phyloP scores from a whole-genome alignment of 768 basidiomycete species.

The Infundibulicybe gibba region DNA sequence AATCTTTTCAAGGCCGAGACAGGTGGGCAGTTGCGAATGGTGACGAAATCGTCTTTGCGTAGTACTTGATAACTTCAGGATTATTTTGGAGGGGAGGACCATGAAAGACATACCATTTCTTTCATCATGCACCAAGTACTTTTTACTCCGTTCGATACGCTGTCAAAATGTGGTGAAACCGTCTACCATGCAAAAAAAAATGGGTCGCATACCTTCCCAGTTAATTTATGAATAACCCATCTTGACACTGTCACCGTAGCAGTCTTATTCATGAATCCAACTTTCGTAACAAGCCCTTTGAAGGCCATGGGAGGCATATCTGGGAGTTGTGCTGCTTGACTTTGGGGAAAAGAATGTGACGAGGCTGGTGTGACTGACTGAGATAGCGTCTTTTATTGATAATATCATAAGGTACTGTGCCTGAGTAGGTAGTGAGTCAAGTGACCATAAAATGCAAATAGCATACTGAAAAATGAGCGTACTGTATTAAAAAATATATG shows the following conservation, averaged over 20 bases:
- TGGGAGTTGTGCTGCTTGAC: too few species aligned
- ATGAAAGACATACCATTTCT: conserved; percentile 50
- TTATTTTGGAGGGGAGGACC: conserved; percentile 5
- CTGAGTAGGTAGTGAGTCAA: too few species aligned
- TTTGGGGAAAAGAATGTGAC: conserved; percentile 5
- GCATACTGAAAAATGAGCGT: too few species aligned
- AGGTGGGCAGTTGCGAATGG: conserved; percentile 80
- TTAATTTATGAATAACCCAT: conserved; percentile 65
- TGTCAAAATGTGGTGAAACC: conserved; percentile 23
- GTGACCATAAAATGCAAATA: too few species aligned
- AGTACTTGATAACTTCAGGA: conserved; percentile 38
- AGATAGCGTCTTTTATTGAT: too few species aligned
- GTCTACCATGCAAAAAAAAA: neutral
- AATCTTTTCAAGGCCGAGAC: conserved; percentile 79
- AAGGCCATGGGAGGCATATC: conserved; percentile 78
- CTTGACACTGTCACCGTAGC: conserved; percentile 81
- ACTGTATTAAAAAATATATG: too few species aligned
- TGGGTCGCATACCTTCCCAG: conserved; percentile 61
- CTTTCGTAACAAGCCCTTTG: conserved; percentile 73
- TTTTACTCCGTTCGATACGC: conserved; percentile 75
- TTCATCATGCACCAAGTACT: conserved; percentile 76
- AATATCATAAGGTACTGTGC: too few species aligned
- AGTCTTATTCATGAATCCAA: conserved; percentile 81
- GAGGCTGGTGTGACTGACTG: neutral
- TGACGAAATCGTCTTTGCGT: conserved; percentile 64